Percentiles rank a stretch among this genome's conserved stretches.
Conservation (phyloP, 768 basidiomycete genomes). For the Boletellus ananiceps region DNA sequence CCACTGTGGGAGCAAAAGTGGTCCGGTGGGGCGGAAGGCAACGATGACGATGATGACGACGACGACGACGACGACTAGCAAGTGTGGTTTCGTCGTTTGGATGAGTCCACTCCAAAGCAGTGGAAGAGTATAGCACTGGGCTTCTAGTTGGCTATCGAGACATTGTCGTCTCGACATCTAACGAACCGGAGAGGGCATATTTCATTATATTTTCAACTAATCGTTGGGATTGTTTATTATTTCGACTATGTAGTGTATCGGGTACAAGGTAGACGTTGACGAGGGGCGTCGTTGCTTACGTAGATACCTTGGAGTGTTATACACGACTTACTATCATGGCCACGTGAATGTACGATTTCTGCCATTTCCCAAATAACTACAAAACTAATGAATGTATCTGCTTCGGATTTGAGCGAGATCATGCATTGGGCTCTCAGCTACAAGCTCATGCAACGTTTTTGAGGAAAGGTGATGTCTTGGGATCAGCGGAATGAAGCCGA, state of each 20-base stretch:
- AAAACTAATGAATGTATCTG: too few relatives aligned
- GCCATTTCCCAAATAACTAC: too few relatives aligned
- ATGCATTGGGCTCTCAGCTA: too few relatives aligned
- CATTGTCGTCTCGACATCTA: neutral
- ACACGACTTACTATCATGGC: too few relatives aligned
- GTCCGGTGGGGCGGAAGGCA: conserved; percentile 64
- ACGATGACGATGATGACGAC: conserved; percentile 41
- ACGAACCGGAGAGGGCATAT: neutral
- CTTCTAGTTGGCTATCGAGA: neutral
- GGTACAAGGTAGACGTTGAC: conserved; percentile 1
- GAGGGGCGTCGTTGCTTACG: conserved; percentile 4
- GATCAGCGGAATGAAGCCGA: too few relatives aligned
- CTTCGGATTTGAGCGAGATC: too few relatives aligned
- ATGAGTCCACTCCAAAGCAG: neutral
- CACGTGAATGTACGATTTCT: too few relatives aligned
- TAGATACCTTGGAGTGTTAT: conserved; percentile 18
- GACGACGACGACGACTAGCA: conserved; percentile 41
- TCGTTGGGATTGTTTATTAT: conserved; percentile 3
- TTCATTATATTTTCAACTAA: conserved; percentile 29
- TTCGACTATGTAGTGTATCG: conserved; percentile 7
- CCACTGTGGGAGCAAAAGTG: conserved; percentile 81
- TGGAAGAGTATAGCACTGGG: neutral
- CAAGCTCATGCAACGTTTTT: too few relatives aligned
- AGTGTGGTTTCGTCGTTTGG: neutral
- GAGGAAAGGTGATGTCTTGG: too few relatives aligned